Evolutionary conservation across 306 rosid genomes (phyloP), one percentile per base, ranked within the genome.

Genomic region (Prunus mongolica): DNA sequence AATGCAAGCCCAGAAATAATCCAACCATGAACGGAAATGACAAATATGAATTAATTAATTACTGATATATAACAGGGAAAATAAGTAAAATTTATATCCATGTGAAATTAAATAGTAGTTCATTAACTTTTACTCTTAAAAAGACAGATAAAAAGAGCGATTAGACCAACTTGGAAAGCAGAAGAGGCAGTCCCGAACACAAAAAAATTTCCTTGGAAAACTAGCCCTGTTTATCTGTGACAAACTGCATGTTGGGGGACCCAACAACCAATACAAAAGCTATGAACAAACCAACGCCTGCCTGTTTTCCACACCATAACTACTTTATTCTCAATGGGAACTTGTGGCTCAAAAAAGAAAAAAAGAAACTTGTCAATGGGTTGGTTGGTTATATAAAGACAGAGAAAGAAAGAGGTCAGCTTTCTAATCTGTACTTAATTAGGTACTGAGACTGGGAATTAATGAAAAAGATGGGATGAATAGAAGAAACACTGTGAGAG

Each of bases 121-220:
- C 41, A 5, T 34, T 34, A 34, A 34, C 41, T 34, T 34, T 34
- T 5, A 34, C 41, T 34, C 41, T 34, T 34, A 34, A 34, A 32
- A 32, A 5, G 38, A 32, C 38, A 32, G 38, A 32, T 32, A 0
- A 5, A 32, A 6, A 15, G 54, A 50, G 18, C 14, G 6, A 15
- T 3, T 27, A 34, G 34, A 72, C 56, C 0, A 81, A 91, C 96
- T 93, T 89, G 98, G 80, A 89, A 91, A 55, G 96, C 94, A 58
- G 98, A 82, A 80, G 98, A 80, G 47, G 96, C 98, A 50, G 96
- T 93, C 18, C 98, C 98, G 47, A 93, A 93, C 76, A 91, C 90
- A 79, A 89, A 34, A 34, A 34, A 34, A 5, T 5, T 88, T 94
- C 61, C 75, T 73, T 1, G 98, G 98, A 65, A 93, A 90, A 76